Base-by-base conservation (phyloP, 2,329 filamentous ascomycete genomes). In the Epichloe scottii region DNA sequence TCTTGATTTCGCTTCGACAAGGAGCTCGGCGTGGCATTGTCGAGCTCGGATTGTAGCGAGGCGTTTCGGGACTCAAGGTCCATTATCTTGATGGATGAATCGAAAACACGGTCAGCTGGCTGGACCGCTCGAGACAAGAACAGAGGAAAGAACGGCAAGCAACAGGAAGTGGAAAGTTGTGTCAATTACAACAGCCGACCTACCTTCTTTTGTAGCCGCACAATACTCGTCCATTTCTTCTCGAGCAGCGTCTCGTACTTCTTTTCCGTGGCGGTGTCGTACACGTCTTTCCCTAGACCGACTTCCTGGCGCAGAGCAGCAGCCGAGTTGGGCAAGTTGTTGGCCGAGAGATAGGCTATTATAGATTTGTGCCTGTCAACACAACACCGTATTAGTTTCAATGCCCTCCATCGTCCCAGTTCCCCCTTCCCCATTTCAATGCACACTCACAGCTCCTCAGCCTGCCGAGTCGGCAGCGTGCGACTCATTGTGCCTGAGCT, bases 141-240 rank as follows among this genome's bases (percentile, higher is more conserved):
- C 7, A 14, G n/a, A 23, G 12, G n/a, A 26, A 21, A 14, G 15
- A 35, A 11, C n/a, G 21, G 4, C n/a, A 17, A 40, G 46, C 33
- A 30, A 30, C 30, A 30, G 3, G 30, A 30, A 1, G 10, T 30
- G 30, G 10, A 30, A 4, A 11, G 3, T 30, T 30, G 30, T 30
- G 30, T 30, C 8, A 30, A 11, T 30, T 11, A 30, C 8, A 30
- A 30, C 8, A 30, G 30, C 30, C 30, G 30, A 14, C 17, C 67
- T 69, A 86, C 88, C 86, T 95, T 97, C 70, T 95, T 96, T 71
- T 97, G 91, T 67, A 97, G 69, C 55, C 91, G 79, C 61, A 96
- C 89, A 30, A 97, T 86, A 61, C 89, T 93, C 19, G 91, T 97
- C 91, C 91, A 97, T 74, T 97, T 97, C 79, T 95, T 96, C 76